Evolutionary conservation across 768 basidiomycete species (phyloP).

Genomic region (Pleurotus pulmonarius): DNA sequence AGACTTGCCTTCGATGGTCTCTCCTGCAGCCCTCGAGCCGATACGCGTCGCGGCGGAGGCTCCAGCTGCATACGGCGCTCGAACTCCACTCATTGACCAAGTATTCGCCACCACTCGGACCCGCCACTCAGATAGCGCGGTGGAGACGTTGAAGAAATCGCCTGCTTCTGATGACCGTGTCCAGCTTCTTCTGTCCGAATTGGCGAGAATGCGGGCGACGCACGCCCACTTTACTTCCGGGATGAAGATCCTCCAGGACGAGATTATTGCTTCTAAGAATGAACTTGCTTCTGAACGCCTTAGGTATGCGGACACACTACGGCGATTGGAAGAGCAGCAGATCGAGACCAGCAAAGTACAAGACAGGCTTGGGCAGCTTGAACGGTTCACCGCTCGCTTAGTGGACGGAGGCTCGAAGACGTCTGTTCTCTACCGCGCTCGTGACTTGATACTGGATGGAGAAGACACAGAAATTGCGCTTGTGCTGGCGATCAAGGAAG

Average conservation of each 20-base stretch:
- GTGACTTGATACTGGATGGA: conserved; percentile 24
- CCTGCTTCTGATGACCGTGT: conserved; percentile 12
- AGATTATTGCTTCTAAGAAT: conserved; percentile 21
- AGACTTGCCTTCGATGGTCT: conserved; percentile 20
- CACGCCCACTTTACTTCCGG: conserved; percentile 3
- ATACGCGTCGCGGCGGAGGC: neutral
- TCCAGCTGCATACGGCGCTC: neutral
- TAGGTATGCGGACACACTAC: conserved; percentile 19
- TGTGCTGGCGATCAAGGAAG: conserved; percentile 38
- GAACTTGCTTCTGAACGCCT: conserved; percentile 24
- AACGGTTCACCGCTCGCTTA: conserved; percentile 32
- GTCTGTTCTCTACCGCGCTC: conserved; percentile 26
- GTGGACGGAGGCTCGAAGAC: conserved; percentile 31
- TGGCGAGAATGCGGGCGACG: conserved; percentile 17
- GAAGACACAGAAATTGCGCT: conserved; percentile 36
- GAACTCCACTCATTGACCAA: conserved; percentile 1
- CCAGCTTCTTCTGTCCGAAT: conserved; percentile 23
- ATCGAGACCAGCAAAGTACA: conserved; percentile 21
- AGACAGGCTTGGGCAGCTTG: conserved; percentile 24
- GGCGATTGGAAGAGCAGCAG: conserved; percentile 20
- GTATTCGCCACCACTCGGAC: neutral
- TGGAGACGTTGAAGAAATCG: neutral
- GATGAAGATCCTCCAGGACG: conserved; percentile 17
- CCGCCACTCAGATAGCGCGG: neutral
- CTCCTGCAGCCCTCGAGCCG: neutral